Conservation (phyloP, 148 eudicot species). For the Silene uniflora region DNA sequence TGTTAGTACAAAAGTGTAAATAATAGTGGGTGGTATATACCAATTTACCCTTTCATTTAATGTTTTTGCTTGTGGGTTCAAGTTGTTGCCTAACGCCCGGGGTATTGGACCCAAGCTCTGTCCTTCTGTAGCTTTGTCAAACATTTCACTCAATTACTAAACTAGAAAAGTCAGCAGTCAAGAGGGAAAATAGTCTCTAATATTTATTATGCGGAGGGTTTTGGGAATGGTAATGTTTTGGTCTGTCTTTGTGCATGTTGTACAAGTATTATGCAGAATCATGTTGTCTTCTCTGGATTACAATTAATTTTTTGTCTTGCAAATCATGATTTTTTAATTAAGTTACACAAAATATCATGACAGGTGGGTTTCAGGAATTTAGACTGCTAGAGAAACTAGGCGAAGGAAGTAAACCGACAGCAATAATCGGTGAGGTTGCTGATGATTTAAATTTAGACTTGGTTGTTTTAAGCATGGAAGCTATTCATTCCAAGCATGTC, state of each 20-base stretch:
- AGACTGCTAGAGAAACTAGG: slow-evolving; percentile 70
- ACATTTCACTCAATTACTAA: background rate
- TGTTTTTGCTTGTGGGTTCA: background rate
- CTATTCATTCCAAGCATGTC: slow-evolving; percentile 91
- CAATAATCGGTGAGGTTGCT: slow-evolving; percentile 79
- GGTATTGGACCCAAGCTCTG: background rate
- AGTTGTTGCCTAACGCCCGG: background rate
- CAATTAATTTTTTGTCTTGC: background rate
- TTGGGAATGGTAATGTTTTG: background rate
- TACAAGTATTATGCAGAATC: background rate
- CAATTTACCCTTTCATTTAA: background rate
- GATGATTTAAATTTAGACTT: slow-evolving; percentile 87
- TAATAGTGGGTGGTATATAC: background rate
- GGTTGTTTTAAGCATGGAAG: slow-evolving; percentile 98
- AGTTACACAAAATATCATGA: background rate
- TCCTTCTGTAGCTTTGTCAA: background rate
- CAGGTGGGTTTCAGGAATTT: slow-evolving; percentile 80
- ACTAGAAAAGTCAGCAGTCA: background rate
- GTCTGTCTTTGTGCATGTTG: slow-evolving; percentile 7
- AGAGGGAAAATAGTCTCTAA: background rate
- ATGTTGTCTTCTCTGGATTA: background rate
- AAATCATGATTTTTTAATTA: slow-evolving; percentile 5
- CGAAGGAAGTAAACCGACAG: slow-evolving; percentile 78
- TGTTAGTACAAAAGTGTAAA: too few relatives aligned
- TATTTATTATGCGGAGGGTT: background rate